Evolutionary conservation across 805 yeast genomes (phyloP).

Genomic region (Tetrapisispora nanseiensis): DNA sequence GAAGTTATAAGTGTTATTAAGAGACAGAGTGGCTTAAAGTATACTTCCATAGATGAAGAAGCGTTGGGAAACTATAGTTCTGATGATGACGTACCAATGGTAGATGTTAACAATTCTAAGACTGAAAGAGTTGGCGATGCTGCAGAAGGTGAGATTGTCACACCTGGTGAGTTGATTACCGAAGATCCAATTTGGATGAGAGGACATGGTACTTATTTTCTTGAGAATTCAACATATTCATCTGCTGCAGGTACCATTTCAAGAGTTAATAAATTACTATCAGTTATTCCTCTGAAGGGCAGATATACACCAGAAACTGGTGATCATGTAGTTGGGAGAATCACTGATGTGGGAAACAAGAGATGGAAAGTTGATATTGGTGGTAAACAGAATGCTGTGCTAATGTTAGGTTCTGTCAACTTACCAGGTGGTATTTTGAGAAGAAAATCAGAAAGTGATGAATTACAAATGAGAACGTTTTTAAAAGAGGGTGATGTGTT

Average conservation of each 20-base stretch:
- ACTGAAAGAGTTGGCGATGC: constrained; percentile 13
- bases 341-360: constrained; percentile 86
- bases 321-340: constrained; percentile 89
- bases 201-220: constrained; percentile 91
- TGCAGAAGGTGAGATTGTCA: constrained; percentile 42
- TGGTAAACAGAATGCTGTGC: constrained; percentile 82
- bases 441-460: constrained; percentile 91
- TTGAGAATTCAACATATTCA: constrained; percentile 67
- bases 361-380: constrained; percentile 98
- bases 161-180: constrained; percentile 95
- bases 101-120: background rate
- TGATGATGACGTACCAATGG: constrained; percentile 24
- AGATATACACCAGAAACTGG: constrained; percentile 92
- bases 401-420: constrained; percentile 91
- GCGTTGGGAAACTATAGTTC: constrained; percentile 36
- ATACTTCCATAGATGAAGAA: constrained; percentile 9
- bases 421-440: constrained; percentile 95
- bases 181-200: constrained; percentile 97
- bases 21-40: constrained; percentile 22
- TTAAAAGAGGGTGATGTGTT: constrained; percentile 92
- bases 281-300: constrained; percentile 80
- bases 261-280: constrained; percentile 74
- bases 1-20: constrained; percentile 24
- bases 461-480: constrained; percentile 88
- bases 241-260: constrained; percentile 89